Percentiles rank a stretch among this genome's conserved stretches.
Conservation (phyloP, 352 stramenopile species). For the Globisporangium recalcitrans region DNA sequence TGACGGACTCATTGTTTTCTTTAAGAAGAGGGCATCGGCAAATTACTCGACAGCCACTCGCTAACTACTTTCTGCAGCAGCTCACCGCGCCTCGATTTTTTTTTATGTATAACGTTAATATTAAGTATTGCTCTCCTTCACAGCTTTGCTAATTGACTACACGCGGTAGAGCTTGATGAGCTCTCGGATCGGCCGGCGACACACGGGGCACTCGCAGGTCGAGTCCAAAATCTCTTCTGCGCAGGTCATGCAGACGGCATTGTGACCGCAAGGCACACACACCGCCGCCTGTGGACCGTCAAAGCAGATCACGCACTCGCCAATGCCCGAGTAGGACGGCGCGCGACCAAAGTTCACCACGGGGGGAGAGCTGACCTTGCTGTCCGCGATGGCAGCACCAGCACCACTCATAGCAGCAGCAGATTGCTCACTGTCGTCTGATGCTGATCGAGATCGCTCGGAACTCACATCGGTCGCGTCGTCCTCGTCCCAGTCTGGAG, state of each 20-base stretch:
- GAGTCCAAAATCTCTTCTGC: constrained; percentile 59
- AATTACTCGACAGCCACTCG: neutral
- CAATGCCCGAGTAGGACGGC: constrained; percentile 39
- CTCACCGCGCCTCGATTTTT: neutral
- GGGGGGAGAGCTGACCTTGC: constrained; percentile 1
- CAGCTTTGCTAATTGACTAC: constrained; percentile 18
- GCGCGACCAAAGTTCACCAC: constrained; percentile 33
- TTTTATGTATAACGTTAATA: constrained; percentile 11
- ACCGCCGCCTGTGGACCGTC: constrained; percentile 66
- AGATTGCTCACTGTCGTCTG: constrained; percentile 10
- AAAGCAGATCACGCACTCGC: constrained; percentile 79
- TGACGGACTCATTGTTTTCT: neutral
- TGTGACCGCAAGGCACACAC: constrained; percentile 80
- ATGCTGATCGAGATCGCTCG: neutral
- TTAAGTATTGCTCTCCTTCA: constrained; percentile 7
- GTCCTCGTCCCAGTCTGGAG: constrained; percentile 41
- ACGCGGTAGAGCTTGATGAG: constrained; percentile 79
- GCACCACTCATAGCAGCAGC: too few relatives aligned
- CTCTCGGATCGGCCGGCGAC: constrained; percentile 55
- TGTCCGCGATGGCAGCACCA: neutral
- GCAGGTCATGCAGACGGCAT: constrained; percentile 76
- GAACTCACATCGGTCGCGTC: neutral
- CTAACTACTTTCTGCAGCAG: neutral
- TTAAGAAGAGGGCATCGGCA: neutral
- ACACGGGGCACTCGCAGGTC: constrained; percentile 66